Evolutionary conservation across 2,329 filamentous ascomycete species (phyloP).

Genomic region (Purpureocillium lavendulum): DNA sequence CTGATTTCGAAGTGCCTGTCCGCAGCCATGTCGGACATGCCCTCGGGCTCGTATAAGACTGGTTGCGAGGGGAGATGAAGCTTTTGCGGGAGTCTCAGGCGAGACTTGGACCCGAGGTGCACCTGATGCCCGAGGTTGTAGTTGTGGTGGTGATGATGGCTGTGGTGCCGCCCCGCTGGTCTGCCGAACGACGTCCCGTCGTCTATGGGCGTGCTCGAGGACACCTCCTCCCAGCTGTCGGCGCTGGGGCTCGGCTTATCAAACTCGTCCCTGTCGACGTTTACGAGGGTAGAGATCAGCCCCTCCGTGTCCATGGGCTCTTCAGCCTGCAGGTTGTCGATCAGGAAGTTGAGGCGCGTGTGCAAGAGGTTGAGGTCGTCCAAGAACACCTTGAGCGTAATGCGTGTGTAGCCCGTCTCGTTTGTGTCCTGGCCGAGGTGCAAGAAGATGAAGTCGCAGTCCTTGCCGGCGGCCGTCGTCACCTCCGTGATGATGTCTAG

Average conservation of each 20-base stretch:
- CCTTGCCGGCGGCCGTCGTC: conserved; percentile 78
- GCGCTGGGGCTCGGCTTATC: conserved; percentile 58
- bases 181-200: conserved; percentile 35
- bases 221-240: conserved; percentile 87
- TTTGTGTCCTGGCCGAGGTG: conserved; percentile 59
- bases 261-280: conserved; percentile 58
- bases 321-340: conserved; percentile 69
- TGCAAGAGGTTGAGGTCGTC: conserved; percentile 80
- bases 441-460: conserved; percentile 88
- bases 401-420: conserved; percentile 57
- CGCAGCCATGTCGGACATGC: conserved; percentile 66
- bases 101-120: conserved; percentile 23
- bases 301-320: conserved; percentile 61
- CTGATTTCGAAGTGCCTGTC: conserved; percentile 85
- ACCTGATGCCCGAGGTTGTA: neutral
- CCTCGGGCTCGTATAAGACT: conserved; percentile 75
- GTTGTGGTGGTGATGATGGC: conserved; percentile 19
- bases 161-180: conserved; percentile 18
- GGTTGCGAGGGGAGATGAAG: conserved; percentile 76
- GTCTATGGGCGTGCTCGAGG: conserved; percentile 52
- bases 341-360: conserved; percentile 73
- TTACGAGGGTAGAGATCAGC: conserved; percentile 63
- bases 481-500: conserved; percentile 78
- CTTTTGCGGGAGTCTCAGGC: conserved; percentile 46
- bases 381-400: conserved; percentile 88